Evolutionary conservation across 176 grass and related monocot species (phyloP), one percentile per base, ranked within the genome.

Genomic region (Cymbopogon citratus): DNA sequence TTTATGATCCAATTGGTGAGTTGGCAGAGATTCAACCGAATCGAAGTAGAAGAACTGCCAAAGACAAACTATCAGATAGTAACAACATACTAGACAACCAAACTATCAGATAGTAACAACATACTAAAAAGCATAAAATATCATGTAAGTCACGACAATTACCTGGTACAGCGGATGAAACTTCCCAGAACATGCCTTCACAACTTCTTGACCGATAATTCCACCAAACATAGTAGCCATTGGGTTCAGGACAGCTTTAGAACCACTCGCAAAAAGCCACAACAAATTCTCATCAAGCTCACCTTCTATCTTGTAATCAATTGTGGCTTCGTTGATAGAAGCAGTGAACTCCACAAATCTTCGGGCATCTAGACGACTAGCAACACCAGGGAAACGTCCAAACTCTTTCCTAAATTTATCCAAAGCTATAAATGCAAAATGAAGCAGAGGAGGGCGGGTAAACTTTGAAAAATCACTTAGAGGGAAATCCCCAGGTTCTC

Each of bases 201-300:
- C 62, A 81, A 89, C 84, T 85, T 94, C 92, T 81, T 94, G 92
- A 75, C 92, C 84, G 48, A 94, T 87, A 60, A 94, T 89, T 70
- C 90, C 90, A 77, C 93, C 93, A 88, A 95, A 95, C 57, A 95
- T 90, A 29, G 87, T 87, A 73, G 93, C 93, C 93, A 95, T 95
- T 83, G 93, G 90, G 71, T 92, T 95, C 78, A 95, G 87, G 45
- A 92, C 81, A 76, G 90, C 87, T 82, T 82, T 81, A 60, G 93
- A 95, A 90, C 93, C 90, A 87, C 83, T 83, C 67, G 92, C 90
- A 83, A 95, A 90, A 60, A 69, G 77, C 28, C 9, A 18, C 71
- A 95, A 65, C 70, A 95, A 27, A 54, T 87, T 91, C 48, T 87
- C 74, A 66, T 95, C 84, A 73, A 94, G 90, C 51, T 83, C 29